These are phyloP conservation scores for Niebla homalea DNA, from an alignment of 495 filamentous ascomycete species.

Conservation along the genomic window DNA sequence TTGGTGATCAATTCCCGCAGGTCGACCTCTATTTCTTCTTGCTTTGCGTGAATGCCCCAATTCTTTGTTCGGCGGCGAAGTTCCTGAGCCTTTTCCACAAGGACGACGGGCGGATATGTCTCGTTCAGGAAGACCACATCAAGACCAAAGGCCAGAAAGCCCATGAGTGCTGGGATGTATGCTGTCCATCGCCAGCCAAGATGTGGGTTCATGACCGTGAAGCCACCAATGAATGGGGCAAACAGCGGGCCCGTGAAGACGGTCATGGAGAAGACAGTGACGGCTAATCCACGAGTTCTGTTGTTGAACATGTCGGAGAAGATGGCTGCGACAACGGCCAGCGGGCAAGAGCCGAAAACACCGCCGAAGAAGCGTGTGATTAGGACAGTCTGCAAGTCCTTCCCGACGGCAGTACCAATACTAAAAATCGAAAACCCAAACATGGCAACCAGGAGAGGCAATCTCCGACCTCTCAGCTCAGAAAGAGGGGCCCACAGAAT, in stretches of 20 bases:
- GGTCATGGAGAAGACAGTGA: constrained; percentile 71
- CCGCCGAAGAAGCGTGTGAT: constrained; percentile 78
- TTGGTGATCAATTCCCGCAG: constrained; percentile 63
- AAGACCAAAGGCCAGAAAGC: constrained; percentile 53
- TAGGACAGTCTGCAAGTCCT: constrained; percentile 71
- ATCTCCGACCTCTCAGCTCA: constrained; percentile 43
- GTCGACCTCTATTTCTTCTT: constrained; percentile 86
- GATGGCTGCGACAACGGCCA: constrained; percentile 74
- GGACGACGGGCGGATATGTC: constrained; percentile 71
- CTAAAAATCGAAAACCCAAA: constrained; percentile 73
- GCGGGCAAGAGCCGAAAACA: constrained; percentile 56
- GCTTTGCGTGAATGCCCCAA: constrained; percentile 89
- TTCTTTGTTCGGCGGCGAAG: constrained; percentile 72
- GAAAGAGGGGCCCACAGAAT: constrained; percentile 53
- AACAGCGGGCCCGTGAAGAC: constrained; percentile 74
- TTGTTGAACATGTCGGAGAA: constrained; percentile 76
- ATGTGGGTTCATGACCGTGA: constrained; percentile 52
- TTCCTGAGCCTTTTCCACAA: constrained; percentile 63
- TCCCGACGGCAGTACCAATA: constrained; percentile 55
- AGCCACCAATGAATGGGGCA: constrained; percentile 75
- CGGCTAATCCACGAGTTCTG: constrained; percentile 58
- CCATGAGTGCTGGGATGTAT: constrained; percentile 63
- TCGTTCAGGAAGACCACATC: constrained; percentile 64
- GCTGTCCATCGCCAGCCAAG: constrained; percentile 82
- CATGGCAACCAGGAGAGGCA: constrained; percentile 58